These are phyloP conservation scores for Dentipellis sp. DNA, from an alignment of 768 basidiomycete genomes.

Conservation along the genomic window DNA sequence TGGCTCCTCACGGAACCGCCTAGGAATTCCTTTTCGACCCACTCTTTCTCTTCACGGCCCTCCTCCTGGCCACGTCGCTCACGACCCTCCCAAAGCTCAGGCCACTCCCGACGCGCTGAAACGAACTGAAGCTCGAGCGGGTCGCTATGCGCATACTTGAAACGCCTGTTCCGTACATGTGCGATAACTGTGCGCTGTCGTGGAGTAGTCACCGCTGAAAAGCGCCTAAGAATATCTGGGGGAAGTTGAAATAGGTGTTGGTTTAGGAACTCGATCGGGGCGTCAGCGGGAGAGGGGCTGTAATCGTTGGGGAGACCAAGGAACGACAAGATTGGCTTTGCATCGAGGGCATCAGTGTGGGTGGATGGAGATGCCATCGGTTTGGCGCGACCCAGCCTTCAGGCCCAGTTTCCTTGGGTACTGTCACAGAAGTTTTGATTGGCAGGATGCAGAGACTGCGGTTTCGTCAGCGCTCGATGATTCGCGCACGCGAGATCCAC, in stretches of 20 bases:
- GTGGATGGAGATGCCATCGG: not conserved
- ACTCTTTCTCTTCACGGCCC: slow-evolving; percentile 56
- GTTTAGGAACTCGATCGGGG: slow-evolving; percentile 56
- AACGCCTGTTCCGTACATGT: slow-evolving; percentile 62
- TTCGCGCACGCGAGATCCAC: no score
- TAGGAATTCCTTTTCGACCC: slow-evolving; percentile 59
- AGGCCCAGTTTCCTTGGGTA: not conserved
- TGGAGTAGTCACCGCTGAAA: slow-evolving; percentile 39
- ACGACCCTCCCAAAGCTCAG: slow-evolving; percentile 54
- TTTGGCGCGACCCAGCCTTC: not conserved
- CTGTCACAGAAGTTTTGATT: no score
- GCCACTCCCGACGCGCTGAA: slow-evolving; percentile 51
- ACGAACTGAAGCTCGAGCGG: slow-evolving; percentile 49
- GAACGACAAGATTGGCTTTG: slow-evolving; percentile 31
- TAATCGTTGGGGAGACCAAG: slow-evolving; percentile 53
- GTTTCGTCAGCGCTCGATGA: no score
- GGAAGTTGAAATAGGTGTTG: slow-evolving; percentile 55
- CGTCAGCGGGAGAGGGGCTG: slow-evolving; percentile 45
- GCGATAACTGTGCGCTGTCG: slow-evolving; percentile 57
- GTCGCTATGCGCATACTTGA: slow-evolving; percentile 46
- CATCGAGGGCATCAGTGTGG: slow-evolving; percentile 5
- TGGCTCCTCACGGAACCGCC: slow-evolving; percentile 40
- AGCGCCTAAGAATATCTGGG: slow-evolving; percentile 43
- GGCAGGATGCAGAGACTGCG: no score
- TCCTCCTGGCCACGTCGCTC: slow-evolving; percentile 41